Conservation (phyloP, 225 moss, liverwort and hornwort species). For the Pseudisothecium myosuroides region DNA sequence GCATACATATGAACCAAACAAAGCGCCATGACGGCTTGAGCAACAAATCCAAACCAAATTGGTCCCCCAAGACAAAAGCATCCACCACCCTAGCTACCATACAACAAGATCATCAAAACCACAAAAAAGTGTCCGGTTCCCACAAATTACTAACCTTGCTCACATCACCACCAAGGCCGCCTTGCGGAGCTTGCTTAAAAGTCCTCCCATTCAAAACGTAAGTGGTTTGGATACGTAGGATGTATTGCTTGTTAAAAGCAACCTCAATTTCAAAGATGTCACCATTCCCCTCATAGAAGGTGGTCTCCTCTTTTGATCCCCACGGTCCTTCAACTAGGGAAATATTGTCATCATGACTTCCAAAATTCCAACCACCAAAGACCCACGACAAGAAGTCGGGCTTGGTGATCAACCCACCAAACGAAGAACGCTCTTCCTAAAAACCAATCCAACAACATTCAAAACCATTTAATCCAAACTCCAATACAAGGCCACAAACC, state of each 20-base stretch:
- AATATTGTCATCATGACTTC: not conserved
- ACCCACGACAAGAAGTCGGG: no score
- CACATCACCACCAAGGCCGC: not conserved
- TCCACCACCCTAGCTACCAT: not conserved
- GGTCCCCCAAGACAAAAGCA: not conserved
- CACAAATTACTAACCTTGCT: not conserved
- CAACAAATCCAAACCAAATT: not conserved
- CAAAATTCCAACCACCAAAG: no score
- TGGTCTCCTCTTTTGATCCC: not conserved
- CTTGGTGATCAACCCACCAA: no score
- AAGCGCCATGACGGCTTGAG: not conserved
- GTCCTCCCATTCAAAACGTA: not conserved
- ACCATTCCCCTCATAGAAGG: not conserved
- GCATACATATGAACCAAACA: not conserved
- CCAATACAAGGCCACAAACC: no score
- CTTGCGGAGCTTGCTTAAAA: not conserved
- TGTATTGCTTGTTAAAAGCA: not conserved
- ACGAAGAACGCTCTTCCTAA: not conserved
- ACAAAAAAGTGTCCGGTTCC: not conserved
- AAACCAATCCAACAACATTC: not conserved
- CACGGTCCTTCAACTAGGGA: not conserved
- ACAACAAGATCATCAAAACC: not conserved
- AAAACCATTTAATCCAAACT: not conserved
- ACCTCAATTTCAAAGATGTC: not conserved
- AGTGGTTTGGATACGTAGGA: not conserved